A percentile compares a stretch with the other conserved stretches of the same genome.
Conservation (phyloP, 2,329 filamentous ascomycete species). For the Coniella lustricola region DNA sequence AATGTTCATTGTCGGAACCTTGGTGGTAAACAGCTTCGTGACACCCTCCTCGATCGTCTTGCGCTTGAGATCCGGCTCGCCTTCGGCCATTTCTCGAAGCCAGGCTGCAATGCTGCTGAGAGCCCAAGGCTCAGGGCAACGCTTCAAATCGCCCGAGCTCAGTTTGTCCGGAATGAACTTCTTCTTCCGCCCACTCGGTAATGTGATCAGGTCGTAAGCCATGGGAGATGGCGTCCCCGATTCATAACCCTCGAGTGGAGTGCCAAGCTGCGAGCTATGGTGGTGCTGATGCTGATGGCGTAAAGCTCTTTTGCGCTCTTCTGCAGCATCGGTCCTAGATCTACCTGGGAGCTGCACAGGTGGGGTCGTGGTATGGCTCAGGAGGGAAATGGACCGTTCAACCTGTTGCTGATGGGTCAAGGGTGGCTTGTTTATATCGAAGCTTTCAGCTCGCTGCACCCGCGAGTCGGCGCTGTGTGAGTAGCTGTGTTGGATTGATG, state of each 20-base stretch:
- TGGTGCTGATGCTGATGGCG: slow-evolving; percentile 48
- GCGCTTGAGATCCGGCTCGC: slow-evolving; percentile 79
- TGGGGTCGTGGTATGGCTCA: slow-evolving; percentile 74
- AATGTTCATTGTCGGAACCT: slow-evolving; percentile 97
- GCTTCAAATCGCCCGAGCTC: slow-evolving; percentile 71
- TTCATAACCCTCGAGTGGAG: slow-evolving; percentile 51
- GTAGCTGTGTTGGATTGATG: slow-evolving; percentile 42
- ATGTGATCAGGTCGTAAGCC: slow-evolving; percentile 73
- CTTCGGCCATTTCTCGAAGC: slow-evolving; percentile 84
- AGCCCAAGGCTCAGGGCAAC: slow-evolving; percentile 86
- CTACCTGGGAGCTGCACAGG: slow-evolving; percentile 74
- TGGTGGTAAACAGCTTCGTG: slow-evolving; percentile 82
- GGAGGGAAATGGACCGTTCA: slow-evolving; percentile 73
- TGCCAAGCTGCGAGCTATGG: slow-evolving; percentile 39
- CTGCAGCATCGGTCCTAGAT: slow-evolving; percentile 90
- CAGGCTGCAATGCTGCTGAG: slow-evolving; percentile 80
- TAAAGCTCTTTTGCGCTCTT: slow-evolving; percentile 47
- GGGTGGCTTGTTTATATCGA: slow-evolving; percentile 37
- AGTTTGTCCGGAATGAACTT: slow-evolving; percentile 84
- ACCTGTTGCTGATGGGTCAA: slow-evolving; percentile 40
- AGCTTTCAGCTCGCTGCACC: slow-evolving; percentile 32
- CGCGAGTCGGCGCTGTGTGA: slow-evolving; percentile 42
- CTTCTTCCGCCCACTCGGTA: slow-evolving; percentile 71
- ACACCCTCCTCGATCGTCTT: slow-evolving; percentile 82
- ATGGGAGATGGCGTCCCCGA: slow-evolving; percentile 46